phyloP scores from a whole-genome alignment of 306 rosid species.

The Lathyrus aphaca region DNA sequence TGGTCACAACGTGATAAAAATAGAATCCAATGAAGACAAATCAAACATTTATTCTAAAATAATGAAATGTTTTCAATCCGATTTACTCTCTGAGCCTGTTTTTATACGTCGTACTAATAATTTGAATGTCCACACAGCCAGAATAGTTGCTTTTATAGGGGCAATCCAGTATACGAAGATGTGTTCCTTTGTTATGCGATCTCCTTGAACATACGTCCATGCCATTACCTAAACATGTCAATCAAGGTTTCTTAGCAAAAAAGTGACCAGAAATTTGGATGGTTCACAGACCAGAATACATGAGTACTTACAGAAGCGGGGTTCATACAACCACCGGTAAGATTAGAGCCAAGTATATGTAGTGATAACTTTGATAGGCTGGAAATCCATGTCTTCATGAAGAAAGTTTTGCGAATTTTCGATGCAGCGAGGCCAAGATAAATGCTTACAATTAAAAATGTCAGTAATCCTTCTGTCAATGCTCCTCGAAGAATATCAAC shows the following conservation, averaged over 20 bases:
- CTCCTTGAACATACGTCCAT: conserved; percentile 93
- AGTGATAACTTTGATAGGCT: conserved; percentile 81
- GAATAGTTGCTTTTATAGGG: conserved; percentile 76
- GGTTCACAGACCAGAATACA: too few species aligned
- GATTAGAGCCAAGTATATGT: conserved; percentile 82
- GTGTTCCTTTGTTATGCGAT: conserved; percentile 84
- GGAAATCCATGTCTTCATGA: conserved; percentile 95
- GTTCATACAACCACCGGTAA: conserved; percentile 95
- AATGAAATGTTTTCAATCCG: conserved; percentile 51
- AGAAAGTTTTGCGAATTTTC: conserved; percentile 63
- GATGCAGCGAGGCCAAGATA: conserved; percentile 60
- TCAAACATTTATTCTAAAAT: background rate
- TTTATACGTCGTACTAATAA: conserved; percentile 47
- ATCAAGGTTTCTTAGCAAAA: background rate
- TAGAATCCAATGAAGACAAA: background rate
- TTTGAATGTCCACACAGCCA: conserved; percentile 77
- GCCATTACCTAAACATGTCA: conserved; percentile 71
- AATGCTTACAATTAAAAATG: conserved; percentile 64
- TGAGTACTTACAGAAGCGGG: conserved; percentile 78
- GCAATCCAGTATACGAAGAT: conserved; percentile 89
- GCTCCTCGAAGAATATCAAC: conserved; percentile 82
- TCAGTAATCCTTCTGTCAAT: conserved; percentile 74
- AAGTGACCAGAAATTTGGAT: too few species aligned
- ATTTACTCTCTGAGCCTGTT: conserved; percentile 57
- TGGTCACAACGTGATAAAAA: too few species aligned